Conservation (phyloP, 352 stramenopile species). For the Aphanomyces euteiches region DNA sequence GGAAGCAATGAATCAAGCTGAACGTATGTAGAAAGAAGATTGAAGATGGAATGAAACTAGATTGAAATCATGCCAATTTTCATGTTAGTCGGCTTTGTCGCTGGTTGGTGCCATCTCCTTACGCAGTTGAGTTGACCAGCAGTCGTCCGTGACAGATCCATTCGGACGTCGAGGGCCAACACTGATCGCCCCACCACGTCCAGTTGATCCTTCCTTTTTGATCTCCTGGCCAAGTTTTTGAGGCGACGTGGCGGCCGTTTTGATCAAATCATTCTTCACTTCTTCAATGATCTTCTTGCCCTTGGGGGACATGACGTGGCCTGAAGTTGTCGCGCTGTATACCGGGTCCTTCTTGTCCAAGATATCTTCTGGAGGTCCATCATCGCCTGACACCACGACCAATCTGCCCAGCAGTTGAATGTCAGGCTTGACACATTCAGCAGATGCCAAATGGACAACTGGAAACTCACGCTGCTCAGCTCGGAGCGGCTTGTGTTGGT, state of each 20-base stretch:
- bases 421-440: constrained; percentile 58
- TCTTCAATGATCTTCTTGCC: constrained; percentile 47
- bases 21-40: too few relatives aligned
- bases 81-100: too few relatives aligned
- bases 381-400: constrained; percentile 37
- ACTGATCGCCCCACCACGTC: too few relatives aligned
- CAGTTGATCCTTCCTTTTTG: too few relatives aligned
- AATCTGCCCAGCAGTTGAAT: constrained; percentile 58
- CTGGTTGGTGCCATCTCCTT: too few relatives aligned
- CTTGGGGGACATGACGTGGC: constrained; percentile 38
- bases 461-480: constrained; percentile 66
- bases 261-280: constrained; percentile 43
- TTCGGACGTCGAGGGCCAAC: too few relatives aligned
- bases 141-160: too few relatives aligned
- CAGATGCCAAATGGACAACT: constrained; percentile 31
- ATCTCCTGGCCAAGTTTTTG: too few relatives aligned
- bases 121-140: too few relatives aligned
- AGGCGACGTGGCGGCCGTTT: not conserved
- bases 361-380: not conserved
- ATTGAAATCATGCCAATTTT: too few relatives aligned
- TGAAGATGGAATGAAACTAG: too few relatives aligned
- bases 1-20: too few relatives aligned
- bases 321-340: constrained; percentile 17
- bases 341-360: constrained; percentile 15
- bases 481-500: constrained; percentile 61